Conservation (phyloP, 306 rosid species). For the Oxytropis ochrocephala region DNA sequence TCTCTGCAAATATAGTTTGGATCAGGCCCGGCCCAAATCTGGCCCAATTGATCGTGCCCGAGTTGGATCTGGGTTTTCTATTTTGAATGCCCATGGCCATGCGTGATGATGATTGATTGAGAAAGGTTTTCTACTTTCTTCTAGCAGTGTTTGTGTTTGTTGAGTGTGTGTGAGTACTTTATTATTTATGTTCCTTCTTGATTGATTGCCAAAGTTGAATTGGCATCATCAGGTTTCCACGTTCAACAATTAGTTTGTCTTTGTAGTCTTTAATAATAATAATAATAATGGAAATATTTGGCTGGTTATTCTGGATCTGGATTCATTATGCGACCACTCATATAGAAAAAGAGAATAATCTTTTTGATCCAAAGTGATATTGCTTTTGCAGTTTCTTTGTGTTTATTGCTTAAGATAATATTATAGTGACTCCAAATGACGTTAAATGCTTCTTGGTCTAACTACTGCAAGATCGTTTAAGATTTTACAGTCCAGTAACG, state of each 20-base stretch:
- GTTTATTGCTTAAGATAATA: neutral
- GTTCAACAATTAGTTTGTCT: neutral
- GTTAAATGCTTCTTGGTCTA: neutral
- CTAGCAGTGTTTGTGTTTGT: neutral
- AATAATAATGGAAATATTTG: neutral
- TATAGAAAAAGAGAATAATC: neutral
- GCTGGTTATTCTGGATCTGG: too few relatives aligned
- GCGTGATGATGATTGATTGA: neutral
- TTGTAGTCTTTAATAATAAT: neutral
- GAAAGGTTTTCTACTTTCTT: neutral
- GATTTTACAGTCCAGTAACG: too few relatives aligned
- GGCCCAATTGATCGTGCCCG: neutral
- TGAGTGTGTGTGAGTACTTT: neutral
- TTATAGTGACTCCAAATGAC: neutral
- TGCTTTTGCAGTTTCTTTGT: neutral
- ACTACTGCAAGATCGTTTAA: too few relatives aligned
- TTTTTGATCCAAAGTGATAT: neutral
- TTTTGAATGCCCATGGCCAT: slow-evolving; percentile 3
- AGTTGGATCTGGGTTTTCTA: slow-evolving; percentile 20
- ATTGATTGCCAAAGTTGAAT: neutral
- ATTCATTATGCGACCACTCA: too few relatives aligned
- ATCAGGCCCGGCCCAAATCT: slow-evolving; percentile 10
- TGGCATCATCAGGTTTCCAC: slow-evolving; percentile 11
- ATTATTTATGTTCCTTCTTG: neutral
- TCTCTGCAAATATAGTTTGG: slow-evolving; percentile 24